A percentile compares a stretch with the other conserved stretches of the same genome.
phyloP scores from a whole-genome alignment of 306 rosid genomes.

The Ormosia semicastrata region DNA sequence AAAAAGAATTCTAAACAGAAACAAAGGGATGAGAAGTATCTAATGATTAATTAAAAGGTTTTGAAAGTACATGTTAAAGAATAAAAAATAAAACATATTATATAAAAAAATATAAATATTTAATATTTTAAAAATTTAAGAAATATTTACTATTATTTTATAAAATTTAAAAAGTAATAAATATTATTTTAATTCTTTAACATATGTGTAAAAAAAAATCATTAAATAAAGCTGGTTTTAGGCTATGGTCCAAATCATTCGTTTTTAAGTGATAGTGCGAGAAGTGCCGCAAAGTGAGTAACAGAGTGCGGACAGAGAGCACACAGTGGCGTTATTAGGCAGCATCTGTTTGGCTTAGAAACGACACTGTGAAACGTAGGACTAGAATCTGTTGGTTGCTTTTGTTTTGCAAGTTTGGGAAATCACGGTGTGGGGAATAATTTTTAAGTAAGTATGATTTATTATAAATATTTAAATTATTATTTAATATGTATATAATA shows the following conservation, averaged over 20 bases:
- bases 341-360: constrained; percentile 8
- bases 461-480: too few relatives aligned
- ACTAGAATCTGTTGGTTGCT: not conserved
- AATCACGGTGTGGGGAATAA: too few relatives aligned
- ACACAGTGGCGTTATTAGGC: not conserved
- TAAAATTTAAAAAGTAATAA: too few relatives aligned
- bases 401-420: not conserved
- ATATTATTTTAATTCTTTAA: too few relatives aligned
- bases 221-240: not conserved
- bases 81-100: too few relatives aligned
- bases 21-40: not conserved
- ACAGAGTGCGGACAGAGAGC: not conserved
- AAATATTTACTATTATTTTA: too few relatives aligned
- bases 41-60: not conserved
- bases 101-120: too few relatives aligned
- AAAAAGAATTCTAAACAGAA: not conserved
- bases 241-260: not conserved
- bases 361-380: constrained; percentile 13
- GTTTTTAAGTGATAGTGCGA: not conserved
- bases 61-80: too few relatives aligned
- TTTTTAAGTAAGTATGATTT: too few relatives aligned
- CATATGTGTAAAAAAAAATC: too few relatives aligned
- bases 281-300: not conserved
- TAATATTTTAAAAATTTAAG: too few relatives aligned
- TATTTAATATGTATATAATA: too few relatives aligned